These are phyloP conservation scores for Capsicum rhomboideum DNA, from an alignment of 257 asterid genomes.

Conservation along the genomic window DNA sequence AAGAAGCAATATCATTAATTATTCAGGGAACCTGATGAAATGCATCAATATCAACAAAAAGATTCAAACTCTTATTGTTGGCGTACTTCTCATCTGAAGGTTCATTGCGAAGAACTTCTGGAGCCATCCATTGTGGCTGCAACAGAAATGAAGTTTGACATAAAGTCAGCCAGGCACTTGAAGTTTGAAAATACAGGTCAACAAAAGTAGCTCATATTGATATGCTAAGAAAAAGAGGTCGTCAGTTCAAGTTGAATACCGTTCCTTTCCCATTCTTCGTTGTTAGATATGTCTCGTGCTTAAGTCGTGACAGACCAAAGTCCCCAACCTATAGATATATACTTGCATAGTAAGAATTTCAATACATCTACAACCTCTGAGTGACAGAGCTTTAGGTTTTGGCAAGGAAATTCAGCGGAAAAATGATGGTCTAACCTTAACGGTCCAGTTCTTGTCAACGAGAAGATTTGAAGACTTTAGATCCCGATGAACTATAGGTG, in stretches of 20 bases:
- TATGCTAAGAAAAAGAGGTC: conserved; percentile 2
- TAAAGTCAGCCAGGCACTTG: not conserved
- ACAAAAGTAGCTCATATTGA: not conserved
- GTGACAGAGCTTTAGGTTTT: not conserved
- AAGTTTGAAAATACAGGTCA: not conserved
- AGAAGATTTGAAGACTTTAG: conserved; percentile 97
- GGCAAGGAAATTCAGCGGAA: not conserved
- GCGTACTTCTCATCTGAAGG: conserved; percentile 86
- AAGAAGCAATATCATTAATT: conserved; percentile 3
- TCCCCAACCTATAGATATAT: conserved; percentile 71
- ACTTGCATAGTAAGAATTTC: not conserved
- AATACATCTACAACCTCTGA: not conserved
- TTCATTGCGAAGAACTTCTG: conserved; percentile 95
- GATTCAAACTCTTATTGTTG: not conserved
- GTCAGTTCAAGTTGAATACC: conserved; percentile 32
- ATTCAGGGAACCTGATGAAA: not conserved
- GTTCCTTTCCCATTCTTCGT: conserved; percentile 94
- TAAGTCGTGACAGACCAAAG: conserved; percentile 92
- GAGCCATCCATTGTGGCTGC: conserved; percentile 99
- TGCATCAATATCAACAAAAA: not conserved
- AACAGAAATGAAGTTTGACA: conserved; percentile 6
- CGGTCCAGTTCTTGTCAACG: conserved; percentile 96
- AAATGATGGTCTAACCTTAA: conserved; percentile 51
- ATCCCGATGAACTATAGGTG: conserved; percentile 93
- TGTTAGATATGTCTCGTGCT: conserved; percentile 75